Percentiles rank a stretch among this genome's conserved stretches.
phyloP scores from a whole-genome alignment of 768 basidiomycete species.

The Pholiota microspora region DNA sequence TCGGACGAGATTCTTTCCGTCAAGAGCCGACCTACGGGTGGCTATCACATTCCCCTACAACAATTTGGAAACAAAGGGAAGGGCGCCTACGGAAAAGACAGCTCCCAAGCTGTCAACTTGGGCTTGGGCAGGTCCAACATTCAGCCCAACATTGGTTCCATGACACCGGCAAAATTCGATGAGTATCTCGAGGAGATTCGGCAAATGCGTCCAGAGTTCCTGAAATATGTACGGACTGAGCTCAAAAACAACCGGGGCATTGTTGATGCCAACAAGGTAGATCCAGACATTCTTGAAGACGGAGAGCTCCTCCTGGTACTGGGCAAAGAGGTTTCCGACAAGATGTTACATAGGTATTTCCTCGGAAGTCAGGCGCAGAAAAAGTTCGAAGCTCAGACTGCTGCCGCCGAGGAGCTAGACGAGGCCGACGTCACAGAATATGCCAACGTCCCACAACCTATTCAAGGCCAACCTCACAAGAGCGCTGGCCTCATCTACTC shows the following conservation, averaged over 20 bases:
- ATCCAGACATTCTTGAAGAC: constrained; percentile 9
- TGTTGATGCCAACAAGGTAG: neutral
- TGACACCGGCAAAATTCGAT: constrained; percentile 58
- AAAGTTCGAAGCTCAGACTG: constrained; percentile 12
- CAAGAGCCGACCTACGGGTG: no score
- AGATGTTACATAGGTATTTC: constrained; percentile 21
- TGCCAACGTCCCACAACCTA: constrained; percentile 27
- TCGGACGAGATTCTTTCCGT: no score
- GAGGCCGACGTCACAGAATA: constrained; percentile 2
- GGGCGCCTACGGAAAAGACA: constrained; percentile 21
- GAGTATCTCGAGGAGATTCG: constrained; percentile 61
- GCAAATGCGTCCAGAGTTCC: constrained; percentile 52
- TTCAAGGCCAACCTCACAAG: constrained; percentile 66
- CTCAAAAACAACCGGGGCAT: constrained; percentile 12
- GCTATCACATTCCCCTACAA: neutral
- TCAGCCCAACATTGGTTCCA: constrained; percentile 52
- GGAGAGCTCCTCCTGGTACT: constrained; percentile 15
- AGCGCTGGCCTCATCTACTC: constrained; percentile 63
- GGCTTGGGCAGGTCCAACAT: constrained; percentile 14
- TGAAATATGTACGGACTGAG: constrained; percentile 35
- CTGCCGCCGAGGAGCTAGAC: constrained; percentile 10
- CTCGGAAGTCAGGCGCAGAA: constrained; percentile 19
- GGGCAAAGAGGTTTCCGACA: constrained; percentile 9
- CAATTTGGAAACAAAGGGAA: constrained; percentile 17
- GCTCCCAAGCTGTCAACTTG: neutral